Conservation (phyloP, 2,329 filamentous ascomycete genomes). For the Penicillium brevicompactum region DNA sequence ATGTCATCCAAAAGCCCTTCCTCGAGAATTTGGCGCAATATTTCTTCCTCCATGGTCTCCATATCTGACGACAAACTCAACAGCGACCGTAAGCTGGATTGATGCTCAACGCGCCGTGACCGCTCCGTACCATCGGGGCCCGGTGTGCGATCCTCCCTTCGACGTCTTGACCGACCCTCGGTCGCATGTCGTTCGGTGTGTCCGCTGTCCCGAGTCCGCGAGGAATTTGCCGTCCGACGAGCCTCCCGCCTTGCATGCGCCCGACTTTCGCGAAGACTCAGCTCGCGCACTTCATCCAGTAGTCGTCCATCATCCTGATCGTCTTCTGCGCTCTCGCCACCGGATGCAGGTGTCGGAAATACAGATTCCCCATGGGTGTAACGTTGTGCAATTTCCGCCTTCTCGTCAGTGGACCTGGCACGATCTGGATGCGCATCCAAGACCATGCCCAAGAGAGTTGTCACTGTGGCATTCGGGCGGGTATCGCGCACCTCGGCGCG, state of each 20-base stretch:
- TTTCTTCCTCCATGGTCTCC: slow-evolving; percentile 80
- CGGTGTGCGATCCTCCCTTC: slow-evolving; percentile 32
- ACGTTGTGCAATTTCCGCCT: slow-evolving; percentile 70
- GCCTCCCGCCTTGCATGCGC: slow-evolving; percentile 29
- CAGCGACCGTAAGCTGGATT: slow-evolving; percentile 82
- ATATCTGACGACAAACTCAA: slow-evolving; percentile 74
- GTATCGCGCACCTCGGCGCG: slow-evolving; percentile 84
- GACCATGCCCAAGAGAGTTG: slow-evolving; percentile 86
- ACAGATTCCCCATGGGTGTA: slow-evolving; percentile 84
- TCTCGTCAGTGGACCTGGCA: slow-evolving; percentile 70
- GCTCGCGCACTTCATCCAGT: slow-evolving; percentile 69
- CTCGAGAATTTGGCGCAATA: slow-evolving; percentile 83
- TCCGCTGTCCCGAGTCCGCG: slow-evolving; percentile 34
- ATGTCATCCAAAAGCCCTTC: slow-evolving; percentile 86
- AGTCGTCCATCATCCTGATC: slow-evolving; percentile 69
- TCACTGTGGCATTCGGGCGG: slow-evolving; percentile 86
- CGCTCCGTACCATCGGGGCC: slow-evolving; percentile 32
- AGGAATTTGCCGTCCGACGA: slow-evolving; percentile 26
- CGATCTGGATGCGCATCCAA: slow-evolving; percentile 77
- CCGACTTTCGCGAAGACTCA: slow-evolving; percentile 64
- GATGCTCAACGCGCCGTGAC: slow-evolving; percentile 74
- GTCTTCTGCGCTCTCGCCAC: slow-evolving; percentile 40
- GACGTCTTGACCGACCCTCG: slow-evolving; percentile 40
- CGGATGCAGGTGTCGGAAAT: slow-evolving; percentile 59
- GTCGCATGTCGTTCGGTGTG: slow-evolving; percentile 43